Percentiles rank a stretch among this genome's conserved stretches.
These are phyloP conservation scores for Limonomyces culmigenus DNA, from an alignment of 1,284 basidiomycete species.

Conservation along the genomic window DNA sequence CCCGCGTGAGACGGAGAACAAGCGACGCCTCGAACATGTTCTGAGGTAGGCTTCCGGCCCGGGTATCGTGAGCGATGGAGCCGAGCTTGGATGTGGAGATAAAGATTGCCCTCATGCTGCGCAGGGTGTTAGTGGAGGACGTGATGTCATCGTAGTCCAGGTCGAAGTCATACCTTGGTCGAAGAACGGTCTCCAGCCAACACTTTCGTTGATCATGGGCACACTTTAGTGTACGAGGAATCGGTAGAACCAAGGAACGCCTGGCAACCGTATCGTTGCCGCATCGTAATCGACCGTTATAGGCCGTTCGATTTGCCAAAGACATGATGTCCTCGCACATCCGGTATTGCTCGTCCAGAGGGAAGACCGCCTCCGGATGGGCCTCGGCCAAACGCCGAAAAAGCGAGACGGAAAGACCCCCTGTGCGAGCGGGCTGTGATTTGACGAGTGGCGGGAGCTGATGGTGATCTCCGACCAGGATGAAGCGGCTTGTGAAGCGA, in stretches of 20 bases:
- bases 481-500: constrained; percentile 78
- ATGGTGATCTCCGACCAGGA: constrained; percentile 94
- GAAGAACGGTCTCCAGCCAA: no score
- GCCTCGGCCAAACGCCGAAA: constrained; percentile 81
- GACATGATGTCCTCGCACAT: constrained; percentile 98
- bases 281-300: constrained; percentile 63
- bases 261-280: constrained; percentile 60
- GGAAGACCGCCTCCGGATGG: constrained; percentile 70
- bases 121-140: no score
- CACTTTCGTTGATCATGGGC: no score
- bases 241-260: constrained; percentile 40
- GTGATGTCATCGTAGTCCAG: no score
- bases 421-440: constrained; percentile 49
- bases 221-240: no score
- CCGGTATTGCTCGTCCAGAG: constrained; percentile 80
- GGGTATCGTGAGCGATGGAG: no score
- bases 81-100: no score
- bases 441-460: constrained; percentile 86
- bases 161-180: no score
- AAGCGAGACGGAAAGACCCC: constrained; percentile 79
- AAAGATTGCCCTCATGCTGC: no score
- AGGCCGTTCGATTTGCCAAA: constrained; percentile 83
- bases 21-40: constrained; percentile 68
- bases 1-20: constrained; percentile 45
- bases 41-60: constrained; percentile 78